Base-by-base conservation (phyloP, 1,284 basidiomycete genomes). In the Fomitopsis betulina region DNA sequence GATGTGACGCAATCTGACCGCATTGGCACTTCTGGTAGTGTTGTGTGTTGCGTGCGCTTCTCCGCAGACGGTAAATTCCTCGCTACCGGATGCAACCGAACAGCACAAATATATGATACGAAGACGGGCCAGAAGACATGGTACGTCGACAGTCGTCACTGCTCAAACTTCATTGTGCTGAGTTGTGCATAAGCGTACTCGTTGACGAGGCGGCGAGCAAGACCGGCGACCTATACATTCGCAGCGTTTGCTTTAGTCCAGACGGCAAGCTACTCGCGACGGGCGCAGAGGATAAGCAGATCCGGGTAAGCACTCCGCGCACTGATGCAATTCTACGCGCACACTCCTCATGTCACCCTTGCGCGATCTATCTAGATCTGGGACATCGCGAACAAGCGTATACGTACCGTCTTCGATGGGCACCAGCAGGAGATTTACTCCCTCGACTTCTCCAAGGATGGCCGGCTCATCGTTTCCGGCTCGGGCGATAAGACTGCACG, bases 381-480 rank as follows among this genome's bases (percentile, higher is more conserved):
- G 93, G 90, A 94, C 70, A 91, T 94, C 65, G 78, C 79, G 30
- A 84, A 84, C 67, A 84, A 86, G 65, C 78, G 79, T 27, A 88
- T 93, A 67, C 77, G 82, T 56, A 84, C 83, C 64, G 75, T 88
- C 12, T 90, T 94, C 67, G 83, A 87, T 60, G 93, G 92, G 1
- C 92, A 94, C 72, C 84, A 86, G 70, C 89, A 91, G 70, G 92
- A 94, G 72, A 93, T 95, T 67, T 95, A 94, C 75, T 91, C 90
- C 21, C 83, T 94, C 65, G 89, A 91, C 69, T 94, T 91, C 71
- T 89, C 88, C 5, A 78, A 79, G 19, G 88, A 93, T 67, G 92
- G 92, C 1, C 76, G 84, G 21, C 80, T 89, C 66, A 85, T 94
- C 63, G 89, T 92, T 27, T 90, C 87, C 15, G 91, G 91, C 27